A percentile compares a stretch with the other conserved stretches of the same genome.
Conservation (phyloP, 73 alveolate species). For the Symbiodinium pilosum region DNA sequence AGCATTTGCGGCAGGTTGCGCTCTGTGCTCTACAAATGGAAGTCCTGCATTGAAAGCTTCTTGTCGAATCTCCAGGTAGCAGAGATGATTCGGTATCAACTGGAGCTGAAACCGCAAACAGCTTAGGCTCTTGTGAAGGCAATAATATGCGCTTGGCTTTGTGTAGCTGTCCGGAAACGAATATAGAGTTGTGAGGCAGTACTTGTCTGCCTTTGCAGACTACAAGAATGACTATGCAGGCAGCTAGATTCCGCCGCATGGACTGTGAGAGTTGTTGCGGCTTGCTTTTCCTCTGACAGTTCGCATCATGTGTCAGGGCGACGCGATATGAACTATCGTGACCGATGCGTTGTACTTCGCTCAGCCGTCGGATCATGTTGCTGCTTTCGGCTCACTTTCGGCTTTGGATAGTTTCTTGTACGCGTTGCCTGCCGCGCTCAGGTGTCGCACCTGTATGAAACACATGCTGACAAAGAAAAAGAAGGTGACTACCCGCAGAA, state of each 20-base stretch:
- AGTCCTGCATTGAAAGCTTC: neutral
- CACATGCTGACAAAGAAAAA: conserved; percentile 58
- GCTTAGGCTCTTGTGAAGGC: neutral
- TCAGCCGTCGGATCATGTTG: neutral
- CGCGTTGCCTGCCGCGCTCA: neutral
- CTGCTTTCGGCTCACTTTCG: neutral
- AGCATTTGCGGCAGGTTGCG: conserved; percentile 61
- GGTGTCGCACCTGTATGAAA: conserved; percentile 86
- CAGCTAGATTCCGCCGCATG: no score
- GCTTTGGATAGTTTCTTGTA: neutral
- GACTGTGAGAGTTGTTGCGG: no score
- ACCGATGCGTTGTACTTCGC: conserved; percentile 64
- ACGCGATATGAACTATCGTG: conserved; percentile 82
- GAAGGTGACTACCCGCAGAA: conserved; percentile 82
- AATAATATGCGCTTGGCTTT: neutral
- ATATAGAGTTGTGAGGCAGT: conserved; percentile 17
- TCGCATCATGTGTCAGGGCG: conserved; percentile 16
- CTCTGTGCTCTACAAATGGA: neutral
- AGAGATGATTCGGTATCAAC: conserved; percentile 75
- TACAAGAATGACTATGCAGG: conserved; percentile 95
- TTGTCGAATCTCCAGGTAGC: conserved; percentile 29
- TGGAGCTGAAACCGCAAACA: conserved; percentile 71
- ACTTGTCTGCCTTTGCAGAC: conserved; percentile 92
- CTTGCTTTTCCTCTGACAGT: no score
- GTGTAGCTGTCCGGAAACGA: no score